phyloP scores from a whole-genome alignment of 495 filamentous ascomycete genomes.

The Daldinia decipiens region DNA sequence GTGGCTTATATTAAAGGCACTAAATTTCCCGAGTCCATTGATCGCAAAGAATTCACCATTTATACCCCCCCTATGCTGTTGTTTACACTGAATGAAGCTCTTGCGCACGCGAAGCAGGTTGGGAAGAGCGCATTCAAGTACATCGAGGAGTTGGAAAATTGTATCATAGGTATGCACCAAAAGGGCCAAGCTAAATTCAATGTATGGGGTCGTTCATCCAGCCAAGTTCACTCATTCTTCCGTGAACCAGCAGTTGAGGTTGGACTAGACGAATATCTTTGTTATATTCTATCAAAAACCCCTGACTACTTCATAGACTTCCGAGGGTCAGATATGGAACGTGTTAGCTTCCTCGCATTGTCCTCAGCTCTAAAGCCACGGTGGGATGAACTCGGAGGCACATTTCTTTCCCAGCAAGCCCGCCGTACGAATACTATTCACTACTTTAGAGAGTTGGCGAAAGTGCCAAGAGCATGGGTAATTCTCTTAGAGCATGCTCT shows the following conservation, averaged over 20 bases:
- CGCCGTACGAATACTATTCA: neutral
- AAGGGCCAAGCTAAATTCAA: neutral
- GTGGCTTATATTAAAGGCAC: conserved; percentile 11
- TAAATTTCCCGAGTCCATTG: neutral
- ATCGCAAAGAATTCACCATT: neutral
- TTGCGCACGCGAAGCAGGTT: neutral
- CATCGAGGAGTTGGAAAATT: neutral
- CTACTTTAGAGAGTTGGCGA: neutral
- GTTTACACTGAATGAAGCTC: neutral
- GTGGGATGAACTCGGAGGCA: neutral
- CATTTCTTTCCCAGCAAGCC: neutral
- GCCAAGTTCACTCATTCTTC: neutral
- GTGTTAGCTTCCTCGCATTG: neutral
- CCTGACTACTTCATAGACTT: neutral
- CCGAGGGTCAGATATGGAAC: neutral
- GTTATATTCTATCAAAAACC: neutral
- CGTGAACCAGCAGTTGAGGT: neutral
- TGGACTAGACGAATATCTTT: neutral
- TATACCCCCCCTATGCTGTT: neutral
- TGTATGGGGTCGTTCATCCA: neutral
- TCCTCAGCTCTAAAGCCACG: neutral
- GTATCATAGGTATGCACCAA: neutral
- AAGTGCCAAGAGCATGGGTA: neutral
- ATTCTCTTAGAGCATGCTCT: neutral
- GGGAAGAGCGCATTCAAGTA: neutral